Evolutionary conservation across 495 filamentous ascomycete species (phyloP).

Genomic region (Xylaria venustula): DNA sequence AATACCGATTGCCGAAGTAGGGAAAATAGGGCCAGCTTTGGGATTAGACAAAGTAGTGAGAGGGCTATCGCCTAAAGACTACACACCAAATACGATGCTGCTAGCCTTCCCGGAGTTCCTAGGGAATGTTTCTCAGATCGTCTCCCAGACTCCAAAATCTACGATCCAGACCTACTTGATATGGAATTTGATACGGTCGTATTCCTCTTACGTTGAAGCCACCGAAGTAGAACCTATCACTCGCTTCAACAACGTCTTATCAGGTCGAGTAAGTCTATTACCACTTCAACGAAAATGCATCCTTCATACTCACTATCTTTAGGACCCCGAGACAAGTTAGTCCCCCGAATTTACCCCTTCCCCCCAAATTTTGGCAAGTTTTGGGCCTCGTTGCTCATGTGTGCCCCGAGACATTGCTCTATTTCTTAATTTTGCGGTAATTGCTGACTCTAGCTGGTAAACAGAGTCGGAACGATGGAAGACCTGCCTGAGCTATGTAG

Average conservation of each 20-base stretch:
- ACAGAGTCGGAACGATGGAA: constrained; percentile 68
- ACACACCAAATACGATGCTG: constrained; percentile 55
- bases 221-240: constrained; percentile 56
- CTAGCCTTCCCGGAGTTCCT: constrained; percentile 35
- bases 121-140: constrained; percentile 29
- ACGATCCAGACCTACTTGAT: constrained; percentile 35
- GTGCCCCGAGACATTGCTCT: too few species aligned
- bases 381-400: too few species aligned
- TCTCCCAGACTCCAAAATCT: constrained; percentile 29
- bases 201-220: constrained; percentile 54
- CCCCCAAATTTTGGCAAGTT: too few species aligned
- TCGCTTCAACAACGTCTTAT: constrained; percentile 51
- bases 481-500: constrained; percentile 59
- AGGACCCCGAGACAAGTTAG: constrained; percentile 61
- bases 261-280: constrained; percentile 27
- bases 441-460: too few species aligned
- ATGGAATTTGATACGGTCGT: constrained; percentile 31
- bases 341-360: too few species aligned
- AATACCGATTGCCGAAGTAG: constrained; percentile 46
- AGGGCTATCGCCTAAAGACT: constrained; percentile 51
- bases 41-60: constrained; percentile 53
- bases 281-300: not conserved
- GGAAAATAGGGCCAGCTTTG: constrained; percentile 54
- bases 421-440: too few species aligned
- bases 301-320: not conserved